Evolutionary conservation across 2,329 filamentous ascomycete genomes (phyloP).

Genomic region (Neophaeococcomyces aloes): DNA sequence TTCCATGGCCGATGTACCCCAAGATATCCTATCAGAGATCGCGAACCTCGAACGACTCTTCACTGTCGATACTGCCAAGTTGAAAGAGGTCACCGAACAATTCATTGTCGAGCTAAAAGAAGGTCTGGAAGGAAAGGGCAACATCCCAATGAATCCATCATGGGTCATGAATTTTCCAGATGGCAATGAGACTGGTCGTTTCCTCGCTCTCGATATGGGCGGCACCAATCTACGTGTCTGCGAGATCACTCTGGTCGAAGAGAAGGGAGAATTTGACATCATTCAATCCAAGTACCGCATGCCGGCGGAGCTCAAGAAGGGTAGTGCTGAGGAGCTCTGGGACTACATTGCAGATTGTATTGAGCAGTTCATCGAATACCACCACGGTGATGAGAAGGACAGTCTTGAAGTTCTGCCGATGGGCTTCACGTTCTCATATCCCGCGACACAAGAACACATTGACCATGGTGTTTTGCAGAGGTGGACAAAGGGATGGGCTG

Average conservation of each 20-base stretch:
- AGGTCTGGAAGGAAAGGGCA: conserved; percentile 75
- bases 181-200: conserved; percentile 78
- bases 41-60: conserved; percentile 75
- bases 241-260: conserved; percentile 77
- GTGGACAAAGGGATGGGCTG: conserved; percentile 97
- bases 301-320: conserved; percentile 84
- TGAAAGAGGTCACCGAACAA: conserved; percentile 83
- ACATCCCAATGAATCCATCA: conserved; percentile 97
- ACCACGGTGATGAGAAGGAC: conserved; percentile 52
- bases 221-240: conserved; percentile 93
- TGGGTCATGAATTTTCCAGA: conserved; percentile 89
- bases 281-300: conserved; percentile 94
- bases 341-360: conserved; percentile 90
- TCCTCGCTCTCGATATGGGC: conserved; percentile 86
- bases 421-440: conserved; percentile 94
- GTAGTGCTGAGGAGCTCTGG: conserved; percentile 76
- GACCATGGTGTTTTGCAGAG: conserved; percentile 85
- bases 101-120: conserved; percentile 83
- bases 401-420: conserved; percentile 57
- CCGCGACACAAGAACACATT: conserved; percentile 84
- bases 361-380: conserved; percentile 77
- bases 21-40: conserved; percentile 71
- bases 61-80: conserved; percentile 62
- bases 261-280: conserved; percentile 85
- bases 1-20: conserved; percentile 83